phyloP scores from a whole-genome alignment of 2,329 filamentous ascomycete genomes.

The Botrytis pseudocinerea region DNA sequence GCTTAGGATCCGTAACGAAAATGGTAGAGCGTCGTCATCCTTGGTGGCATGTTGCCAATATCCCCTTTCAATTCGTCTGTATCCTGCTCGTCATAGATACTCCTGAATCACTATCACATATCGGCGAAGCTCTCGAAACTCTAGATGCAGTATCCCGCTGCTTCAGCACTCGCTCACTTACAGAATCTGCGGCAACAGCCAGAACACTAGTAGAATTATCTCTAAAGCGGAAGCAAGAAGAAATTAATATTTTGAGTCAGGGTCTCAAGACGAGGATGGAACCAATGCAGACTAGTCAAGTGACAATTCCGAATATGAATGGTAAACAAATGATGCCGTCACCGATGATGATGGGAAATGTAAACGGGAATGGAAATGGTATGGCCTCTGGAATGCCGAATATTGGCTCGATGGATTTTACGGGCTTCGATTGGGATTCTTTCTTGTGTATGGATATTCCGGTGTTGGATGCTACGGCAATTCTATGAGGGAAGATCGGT shows the following conservation, averaged over 20 bases:
- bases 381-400: background rate
- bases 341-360: slow-evolving; percentile 6
- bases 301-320: background rate
- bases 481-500: background rate
- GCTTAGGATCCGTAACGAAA: slow-evolving; percentile 27
- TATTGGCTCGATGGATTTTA: slow-evolving; percentile 9
- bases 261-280: background rate
- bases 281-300: background rate
- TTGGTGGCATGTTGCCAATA: slow-evolving; percentile 34
- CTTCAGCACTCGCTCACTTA: slow-evolving; percentile 29
- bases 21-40: slow-evolving; percentile 26
- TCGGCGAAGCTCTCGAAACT: slow-evolving; percentile 30
- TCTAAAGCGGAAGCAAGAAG: slow-evolving; percentile 27
- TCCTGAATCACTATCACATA: slow-evolving; percentile 28
- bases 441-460: slow-evolving; percentile 24
- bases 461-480: slow-evolving; percentile 17
- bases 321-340: background rate
- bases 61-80: slow-evolving; percentile 32
- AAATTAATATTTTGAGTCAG: slow-evolving; percentile 18
- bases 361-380: background rate
- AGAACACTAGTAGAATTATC: slow-evolving; percentile 30
- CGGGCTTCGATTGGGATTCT: slow-evolving; percentile 20
- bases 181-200: slow-evolving; percentile 31
- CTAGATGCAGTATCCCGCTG: slow-evolving; percentile 27
- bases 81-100: slow-evolving; percentile 31